Conservation (phyloP, 2,329 filamentous ascomycete genomes). For the Dissoconium aciculare region DNA sequence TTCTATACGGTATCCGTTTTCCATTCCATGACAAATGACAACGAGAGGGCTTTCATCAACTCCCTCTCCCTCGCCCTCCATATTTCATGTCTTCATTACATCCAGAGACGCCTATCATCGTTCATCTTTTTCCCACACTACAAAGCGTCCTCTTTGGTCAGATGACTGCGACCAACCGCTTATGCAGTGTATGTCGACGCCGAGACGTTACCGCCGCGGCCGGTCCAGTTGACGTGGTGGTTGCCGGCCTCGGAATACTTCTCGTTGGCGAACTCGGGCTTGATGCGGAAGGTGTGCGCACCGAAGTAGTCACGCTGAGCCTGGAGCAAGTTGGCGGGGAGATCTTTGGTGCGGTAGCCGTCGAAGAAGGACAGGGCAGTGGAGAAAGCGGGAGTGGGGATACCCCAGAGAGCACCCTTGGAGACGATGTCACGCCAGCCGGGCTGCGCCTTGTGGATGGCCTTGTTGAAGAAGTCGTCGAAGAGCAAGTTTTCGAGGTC, state of each 20-base stretch:
- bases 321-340: slow-evolving; percentile 96
- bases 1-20: too few species aligned
- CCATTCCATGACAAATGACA: too few species aligned
- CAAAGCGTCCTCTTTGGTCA: too few species aligned
- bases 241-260: slow-evolving; percentile 72
- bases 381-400: slow-evolving; percentile 90
- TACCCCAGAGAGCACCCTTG: slow-evolving; percentile 85
- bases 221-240: slow-evolving; percentile 99
- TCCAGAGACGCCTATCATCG: too few species aligned
- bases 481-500: slow-evolving; percentile 97
- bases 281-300: slow-evolving; percentile 40
- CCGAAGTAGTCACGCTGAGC: slow-evolving; percentile 99
- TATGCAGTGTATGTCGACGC: slow-evolving; percentile 97
- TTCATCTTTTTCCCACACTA: too few species aligned
- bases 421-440: slow-evolving; percentile 85
- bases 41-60: too few species aligned
- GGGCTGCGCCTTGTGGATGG: slow-evolving; percentile 83
- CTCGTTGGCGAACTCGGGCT: slow-evolving; percentile 35
- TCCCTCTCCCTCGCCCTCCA: too few species aligned
- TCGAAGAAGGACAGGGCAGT: slow-evolving; percentile 98
- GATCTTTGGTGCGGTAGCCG: slow-evolving; percentile 91
- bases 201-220: slow-evolving; percentile 90
- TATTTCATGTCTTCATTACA: too few species aligned
- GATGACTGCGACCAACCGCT: slow-evolving; percentile 16
- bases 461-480: slow-evolving; percentile 99